These are phyloP conservation scores for Lactarius vividus DNA, from an alignment of 768 basidiomycete genomes.

Conservation along the genomic window DNA sequence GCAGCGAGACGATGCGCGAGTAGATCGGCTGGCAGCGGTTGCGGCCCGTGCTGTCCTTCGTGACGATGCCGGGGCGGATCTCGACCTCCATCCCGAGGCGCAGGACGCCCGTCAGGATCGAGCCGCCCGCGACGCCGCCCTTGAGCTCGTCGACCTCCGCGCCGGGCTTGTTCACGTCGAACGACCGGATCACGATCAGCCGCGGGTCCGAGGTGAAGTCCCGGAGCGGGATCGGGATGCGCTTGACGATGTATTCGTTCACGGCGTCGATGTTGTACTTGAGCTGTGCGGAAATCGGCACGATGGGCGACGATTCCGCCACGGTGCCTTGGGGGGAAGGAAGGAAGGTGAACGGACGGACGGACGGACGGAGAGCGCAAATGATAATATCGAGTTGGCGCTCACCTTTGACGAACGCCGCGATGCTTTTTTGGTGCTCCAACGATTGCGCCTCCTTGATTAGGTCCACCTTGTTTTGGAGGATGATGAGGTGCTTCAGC, in stretches of 20 bases:
- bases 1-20: slow-evolving; percentile 84
- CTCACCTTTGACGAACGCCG: slow-evolving; percentile 89
- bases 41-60: slow-evolving; percentile 86
- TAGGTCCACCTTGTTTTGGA: slow-evolving; percentile 98
- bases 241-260: slow-evolving; percentile 96
- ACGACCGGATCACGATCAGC: slow-evolving; percentile 97
- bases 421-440: slow-evolving; percentile 95
- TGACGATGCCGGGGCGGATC: slow-evolving; percentile 95
- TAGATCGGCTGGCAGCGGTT: slow-evolving; percentile 94
- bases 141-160: slow-evolving; percentile 95
- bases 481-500: slow-evolving; percentile 93
- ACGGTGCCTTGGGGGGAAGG: too few relatives aligned
- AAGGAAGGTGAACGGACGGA: too few relatives aligned
- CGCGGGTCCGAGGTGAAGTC: slow-evolving; percentile 90
- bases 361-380: too few relatives aligned
- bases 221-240: slow-evolving; percentile 90
- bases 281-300: slow-evolving; percentile 97
- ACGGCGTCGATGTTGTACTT: slow-evolving; percentile 99
- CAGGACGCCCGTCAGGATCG: slow-evolving; percentile 89
- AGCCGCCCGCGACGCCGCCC: slow-evolving; percentile 97
- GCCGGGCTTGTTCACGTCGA: slow-evolving; percentile 99
- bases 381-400: not conserved
- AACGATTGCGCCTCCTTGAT: slow-evolving; percentile 93
- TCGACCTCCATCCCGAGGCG: slow-evolving; percentile 91
- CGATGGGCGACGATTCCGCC: slow-evolving; percentile 95